Evolutionary conservation across 1,284 basidiomycete genomes (phyloP), one percentile per base, ranked within the genome.

Genomic region (Leccinum angustisporum): DNA sequence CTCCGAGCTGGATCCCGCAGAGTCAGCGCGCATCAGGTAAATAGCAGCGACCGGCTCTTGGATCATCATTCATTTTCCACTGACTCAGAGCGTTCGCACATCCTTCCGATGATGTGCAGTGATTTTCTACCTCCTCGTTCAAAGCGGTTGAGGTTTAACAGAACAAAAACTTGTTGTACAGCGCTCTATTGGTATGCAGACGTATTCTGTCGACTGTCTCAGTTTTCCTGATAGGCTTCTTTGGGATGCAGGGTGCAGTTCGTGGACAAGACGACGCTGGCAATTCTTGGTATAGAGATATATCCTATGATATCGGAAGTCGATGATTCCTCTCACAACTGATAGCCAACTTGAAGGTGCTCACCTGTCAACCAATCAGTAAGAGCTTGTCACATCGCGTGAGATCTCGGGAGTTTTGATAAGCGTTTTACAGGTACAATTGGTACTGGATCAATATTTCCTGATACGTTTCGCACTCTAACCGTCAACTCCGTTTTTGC

Each of bases 91-190:
- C 2, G 16, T 18, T 59, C 65, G n/a, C 81, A 87, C 69, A 81
- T 90, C 48, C 75, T 90, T 61, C 87, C 87, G 38, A 77, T 90
- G 68, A 90, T 90, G 88, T 89, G 86, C 67, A 79, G 86, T 88
- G 70, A 70, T 86, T 83, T 30, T 7, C 30, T 13, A 54, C 34
- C 38, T 3, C 30, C 33, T 61, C 51, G 31, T 27, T 54, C 21
- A 43, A 43, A 30, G 40, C 14, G 18, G 21, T n/a, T 21, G 46
- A 50, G 50, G 36, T 71, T 25, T 59, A 27, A 54, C 50, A 31
- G 6, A 18, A 33, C 5, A 27, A 9, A 58, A n/a, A 2, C 9
- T 40, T 31, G n/a, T 11, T 30, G 3, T 55, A 11, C 61, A 87
- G 85, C 78, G 51, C 80, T 88, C 54, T 87, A 87, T 72, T 84